Conservation (phyloP, 2,329 filamentous ascomycete genomes). For the Ascochyta koolunga region DNA sequence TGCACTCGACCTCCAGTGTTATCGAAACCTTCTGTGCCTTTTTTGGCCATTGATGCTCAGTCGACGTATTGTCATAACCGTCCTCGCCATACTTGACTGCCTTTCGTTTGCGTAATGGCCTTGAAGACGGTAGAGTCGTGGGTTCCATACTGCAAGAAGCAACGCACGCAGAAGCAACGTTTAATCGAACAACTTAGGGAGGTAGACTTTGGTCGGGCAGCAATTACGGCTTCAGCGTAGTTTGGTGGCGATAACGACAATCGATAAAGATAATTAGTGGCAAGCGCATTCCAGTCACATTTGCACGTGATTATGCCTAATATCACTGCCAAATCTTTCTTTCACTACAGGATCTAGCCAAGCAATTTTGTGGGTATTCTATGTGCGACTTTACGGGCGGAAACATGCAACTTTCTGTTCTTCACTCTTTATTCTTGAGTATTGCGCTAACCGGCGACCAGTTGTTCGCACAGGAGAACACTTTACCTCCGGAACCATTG, state of each 20-base stretch:
- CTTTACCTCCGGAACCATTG: slow-evolving; percentile 30
- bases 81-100: slow-evolving; percentile 17
- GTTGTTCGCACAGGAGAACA: slow-evolving; percentile 41
- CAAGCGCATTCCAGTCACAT: too few species aligned
- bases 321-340: too few species aligned
- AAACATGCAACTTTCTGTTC: not conserved
- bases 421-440: not conserved
- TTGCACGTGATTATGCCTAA: too few species aligned
- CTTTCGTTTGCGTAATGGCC: slow-evolving; percentile 33
- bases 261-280: slow-evolving; percentile 5
- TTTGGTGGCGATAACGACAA: slow-evolving; percentile 9
- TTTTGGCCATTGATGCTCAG: slow-evolving; percentile 6
- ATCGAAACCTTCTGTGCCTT: not conserved
- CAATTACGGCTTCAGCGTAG: not conserved
- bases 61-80: slow-evolving; percentile 2
- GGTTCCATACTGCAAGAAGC: not conserved
- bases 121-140: not conserved
- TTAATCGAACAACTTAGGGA: not conserved
- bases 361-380: not conserved
- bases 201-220: not conserved
- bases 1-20: slow-evolving; percentile 6
- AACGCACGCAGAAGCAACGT: not conserved
- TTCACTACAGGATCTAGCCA: not conserved
- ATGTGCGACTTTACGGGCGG: too few species aligned
- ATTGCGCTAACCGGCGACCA: slow-evolving; percentile 28